Conservation (phyloP, 352 stramenopile genomes). For the Globisporangium viniferum region DNA sequence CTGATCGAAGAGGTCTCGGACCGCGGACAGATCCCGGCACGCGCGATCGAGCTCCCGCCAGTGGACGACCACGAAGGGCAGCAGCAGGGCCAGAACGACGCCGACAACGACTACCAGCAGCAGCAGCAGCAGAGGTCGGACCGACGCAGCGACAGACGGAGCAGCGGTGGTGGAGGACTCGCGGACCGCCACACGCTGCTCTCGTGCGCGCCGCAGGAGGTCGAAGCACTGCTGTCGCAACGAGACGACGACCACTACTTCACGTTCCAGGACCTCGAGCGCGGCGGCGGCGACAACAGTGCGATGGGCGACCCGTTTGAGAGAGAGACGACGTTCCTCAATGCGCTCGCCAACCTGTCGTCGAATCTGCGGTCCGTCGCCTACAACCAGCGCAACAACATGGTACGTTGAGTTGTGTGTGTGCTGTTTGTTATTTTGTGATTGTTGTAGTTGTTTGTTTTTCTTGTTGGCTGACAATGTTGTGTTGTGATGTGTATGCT, state of each 20-base stretch:
- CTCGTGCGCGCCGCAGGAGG: conserved; percentile 38
- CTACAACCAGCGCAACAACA: conserved; percentile 54
- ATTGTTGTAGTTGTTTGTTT: background rate
- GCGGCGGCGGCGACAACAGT: conserved; percentile 16
- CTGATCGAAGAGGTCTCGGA: conserved; percentile 77
- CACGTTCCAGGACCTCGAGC: conserved; percentile 62
- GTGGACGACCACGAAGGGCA: background rate
- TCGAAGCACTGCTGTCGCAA: conserved; percentile 42
- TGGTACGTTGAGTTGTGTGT: conserved; percentile 34
- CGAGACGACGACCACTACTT: conserved; percentile 61
- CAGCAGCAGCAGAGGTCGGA: conserved; percentile 16
- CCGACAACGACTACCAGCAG: conserved; percentile 17
- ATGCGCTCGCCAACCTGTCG: conserved; percentile 65
- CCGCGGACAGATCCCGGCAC: conserved; percentile 44
- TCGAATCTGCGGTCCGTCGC: conserved; percentile 68
- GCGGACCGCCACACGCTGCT: conserved; percentile 19
- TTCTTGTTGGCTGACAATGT: background rate
- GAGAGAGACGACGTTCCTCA: conserved; percentile 62
- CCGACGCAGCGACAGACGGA: conserved; percentile 4
- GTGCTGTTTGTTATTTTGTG: background rate
- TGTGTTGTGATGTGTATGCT: background rate
- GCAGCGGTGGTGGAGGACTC: background rate
- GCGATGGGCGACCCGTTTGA: conserved; percentile 50
- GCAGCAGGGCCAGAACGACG: conserved; percentile 8
- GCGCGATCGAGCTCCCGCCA: conserved; percentile 35